Base-by-base conservation (phyloP, 768 basidiomycete species). In the Hysterangium stoloniferum region DNA sequence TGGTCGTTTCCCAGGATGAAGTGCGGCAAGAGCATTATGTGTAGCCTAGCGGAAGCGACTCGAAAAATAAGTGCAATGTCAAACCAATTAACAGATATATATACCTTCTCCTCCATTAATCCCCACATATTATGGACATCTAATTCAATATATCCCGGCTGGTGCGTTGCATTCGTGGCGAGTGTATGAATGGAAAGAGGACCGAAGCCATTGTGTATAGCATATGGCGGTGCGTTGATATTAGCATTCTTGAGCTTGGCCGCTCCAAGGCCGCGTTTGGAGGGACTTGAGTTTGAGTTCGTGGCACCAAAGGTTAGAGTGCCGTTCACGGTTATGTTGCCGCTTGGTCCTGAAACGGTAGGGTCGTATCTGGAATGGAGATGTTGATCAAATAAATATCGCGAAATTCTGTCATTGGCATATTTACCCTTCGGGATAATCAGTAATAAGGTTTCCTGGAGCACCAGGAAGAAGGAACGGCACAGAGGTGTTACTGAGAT, bases 101-200 rank as follows among this genome's bases (percentile, higher is more conserved):
- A 19, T 29, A 51, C 49, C 55, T 75, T 75, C 56, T 79, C 82
- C 60, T 84, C 80, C 80, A 85, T 81, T 58, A 79, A 61, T 15
- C 84, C 84, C 71, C 76, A 86, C 50, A 86, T 54, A 61, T 82
- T 86, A 62, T 86, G 85, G 13, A 75, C 72, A 55, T 86, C 82
- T 28, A 84, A 67, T 56, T 86, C 83, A 9, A 68, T 71, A 50
- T 73, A 70, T 1, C 85, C 86, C 40, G 72, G 71, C 6, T 68
- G 68, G 62, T 87, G 82, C 1, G 84, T 82, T 0, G 84, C 84
- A 55, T 87, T 87, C 2, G 82, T 83, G 2, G 82, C 79, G 17
- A 87, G 55, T 1, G 84, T 74, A 54, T 76, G 72, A 5, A 64
- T 46, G 1, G 72, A 77, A n/a, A 88, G 66, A 1, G 68, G 65